Evolutionary conservation across 257 asterid species (phyloP).

Genomic region (Solanum bulbocastanum): DNA sequence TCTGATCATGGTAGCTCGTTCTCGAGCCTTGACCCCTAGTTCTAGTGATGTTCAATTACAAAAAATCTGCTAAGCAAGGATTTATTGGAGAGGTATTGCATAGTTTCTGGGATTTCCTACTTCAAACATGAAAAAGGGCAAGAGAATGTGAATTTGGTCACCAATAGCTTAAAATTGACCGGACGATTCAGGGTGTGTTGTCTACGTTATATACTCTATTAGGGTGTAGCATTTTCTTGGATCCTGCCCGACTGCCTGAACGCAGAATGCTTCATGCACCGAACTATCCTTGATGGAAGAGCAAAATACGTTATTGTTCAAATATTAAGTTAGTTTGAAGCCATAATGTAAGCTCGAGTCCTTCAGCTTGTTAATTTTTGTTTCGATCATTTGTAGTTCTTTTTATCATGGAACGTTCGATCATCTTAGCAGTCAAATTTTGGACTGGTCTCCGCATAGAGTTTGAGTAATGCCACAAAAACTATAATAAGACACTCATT

Average conservation of each 20-base stretch:
- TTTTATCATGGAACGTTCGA: background rate
- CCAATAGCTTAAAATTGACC: background rate
- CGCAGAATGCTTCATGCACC: background rate
- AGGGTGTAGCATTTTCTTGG: background rate
- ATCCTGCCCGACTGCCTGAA: background rate
- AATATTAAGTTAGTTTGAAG: background rate
- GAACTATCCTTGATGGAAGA: background rate
- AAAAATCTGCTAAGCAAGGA: background rate
- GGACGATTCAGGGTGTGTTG: background rate
- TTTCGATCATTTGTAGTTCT: background rate
- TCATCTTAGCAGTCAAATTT: background rate
- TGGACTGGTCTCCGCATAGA: background rate
- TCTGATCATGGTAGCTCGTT: background rate
- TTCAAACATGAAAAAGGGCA: background rate
- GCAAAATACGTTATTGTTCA: background rate
- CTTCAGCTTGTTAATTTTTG: background rate
- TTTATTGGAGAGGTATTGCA: background rate
- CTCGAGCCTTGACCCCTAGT: background rate
- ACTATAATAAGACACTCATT: background rate
- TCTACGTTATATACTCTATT: background rate
- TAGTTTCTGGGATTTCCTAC: background rate
- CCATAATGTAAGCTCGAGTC: background rate
- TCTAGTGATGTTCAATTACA: background rate
- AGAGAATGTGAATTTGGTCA: background rate
- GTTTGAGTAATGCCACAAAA: background rate